These are phyloP conservation scores for Crotalaria pallida DNA, from an alignment of 306 rosid genomes.

Conservation along the genomic window DNA sequence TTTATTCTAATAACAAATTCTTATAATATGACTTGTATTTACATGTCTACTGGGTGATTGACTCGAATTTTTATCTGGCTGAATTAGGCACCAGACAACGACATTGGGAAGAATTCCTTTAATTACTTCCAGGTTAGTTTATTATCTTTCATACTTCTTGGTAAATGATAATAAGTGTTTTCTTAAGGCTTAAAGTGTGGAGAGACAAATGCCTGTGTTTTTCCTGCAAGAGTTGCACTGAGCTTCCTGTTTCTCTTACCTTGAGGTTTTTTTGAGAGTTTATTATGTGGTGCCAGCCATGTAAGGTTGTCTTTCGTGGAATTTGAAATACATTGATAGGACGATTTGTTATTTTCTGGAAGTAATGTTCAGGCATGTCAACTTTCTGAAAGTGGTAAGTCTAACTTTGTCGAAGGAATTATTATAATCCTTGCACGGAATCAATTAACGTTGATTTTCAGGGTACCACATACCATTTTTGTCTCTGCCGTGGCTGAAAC, in stretches of 20 bases:
- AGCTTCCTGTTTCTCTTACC: slow-evolving; percentile 2
- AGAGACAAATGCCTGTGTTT: not conserved
- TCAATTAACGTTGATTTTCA: not conserved
- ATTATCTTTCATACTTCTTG: not conserved
- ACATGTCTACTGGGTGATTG: slow-evolving; percentile 8
- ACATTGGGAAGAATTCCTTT: slow-evolving; percentile 88
- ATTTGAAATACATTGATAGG: not conserved
- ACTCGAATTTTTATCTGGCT: slow-evolving; percentile 26
- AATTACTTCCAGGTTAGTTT: slow-evolving; percentile 87
- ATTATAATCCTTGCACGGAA: not conserved
- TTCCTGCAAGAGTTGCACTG: not conserved
- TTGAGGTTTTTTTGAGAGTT: not conserved
- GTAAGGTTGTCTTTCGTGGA: not conserved
- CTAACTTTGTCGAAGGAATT: not conserved
- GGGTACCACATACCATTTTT: not conserved
- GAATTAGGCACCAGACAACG: slow-evolving; percentile 79
- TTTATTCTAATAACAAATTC: not conserved
- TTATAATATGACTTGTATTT: not conserved
- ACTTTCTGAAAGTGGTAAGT: not conserved
- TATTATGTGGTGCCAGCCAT: not conserved
- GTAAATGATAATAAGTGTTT: not conserved
- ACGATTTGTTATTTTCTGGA: not conserved
- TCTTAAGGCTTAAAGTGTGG: not conserved
- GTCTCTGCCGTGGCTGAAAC: not conserved
- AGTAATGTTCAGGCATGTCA: not conserved